Percentiles rank a stretch among this genome's conserved stretches.
phyloP scores from a whole-genome alignment of 148 eudicot genomes.

The Fagopyrum homotropicum region DNA sequence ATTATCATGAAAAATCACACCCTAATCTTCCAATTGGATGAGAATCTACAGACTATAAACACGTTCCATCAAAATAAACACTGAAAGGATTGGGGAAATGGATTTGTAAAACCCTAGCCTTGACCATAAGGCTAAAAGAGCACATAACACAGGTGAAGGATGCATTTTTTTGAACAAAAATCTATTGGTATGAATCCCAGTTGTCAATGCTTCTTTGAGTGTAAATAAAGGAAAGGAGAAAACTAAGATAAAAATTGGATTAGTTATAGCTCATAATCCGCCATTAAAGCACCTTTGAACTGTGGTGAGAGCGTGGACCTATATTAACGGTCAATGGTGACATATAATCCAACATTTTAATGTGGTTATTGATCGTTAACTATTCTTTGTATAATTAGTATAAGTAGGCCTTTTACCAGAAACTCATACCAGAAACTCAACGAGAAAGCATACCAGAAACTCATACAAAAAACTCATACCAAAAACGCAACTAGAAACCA shows the following conservation, averaged over 20 bases:
- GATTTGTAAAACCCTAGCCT: conserved; percentile 32
- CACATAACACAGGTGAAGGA: conserved; percentile 21
- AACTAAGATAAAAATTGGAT: not conserved
- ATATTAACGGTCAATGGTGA: too few species aligned
- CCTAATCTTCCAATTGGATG: conserved; percentile 41
- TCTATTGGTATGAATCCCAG: not conserved
- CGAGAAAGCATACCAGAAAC: too few species aligned
- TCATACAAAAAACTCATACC: too few species aligned
- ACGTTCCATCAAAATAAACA: conserved; percentile 47
- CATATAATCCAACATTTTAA: too few species aligned
- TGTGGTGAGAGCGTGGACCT: not conserved
- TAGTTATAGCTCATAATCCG: not conserved
- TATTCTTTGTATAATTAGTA: too few species aligned
- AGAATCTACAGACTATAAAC: conserved; percentile 37
- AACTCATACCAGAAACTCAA: too few species aligned
- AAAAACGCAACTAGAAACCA: too few species aligned
- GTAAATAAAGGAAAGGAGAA: conserved; percentile 1
- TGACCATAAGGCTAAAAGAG: conserved; percentile 27
- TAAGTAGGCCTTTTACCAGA: too few species aligned
- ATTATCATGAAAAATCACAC: conserved; percentile 39
- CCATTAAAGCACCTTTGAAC: not conserved
- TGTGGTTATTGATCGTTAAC: too few species aligned
- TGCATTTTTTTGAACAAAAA: not conserved
- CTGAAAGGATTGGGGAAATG: conserved; percentile 21
- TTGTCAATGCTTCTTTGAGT: conserved; percentile 9